Evolutionary conservation across 2,329 filamentous ascomycete genomes (phyloP).

Genomic region (Xylaria sp.): DNA sequence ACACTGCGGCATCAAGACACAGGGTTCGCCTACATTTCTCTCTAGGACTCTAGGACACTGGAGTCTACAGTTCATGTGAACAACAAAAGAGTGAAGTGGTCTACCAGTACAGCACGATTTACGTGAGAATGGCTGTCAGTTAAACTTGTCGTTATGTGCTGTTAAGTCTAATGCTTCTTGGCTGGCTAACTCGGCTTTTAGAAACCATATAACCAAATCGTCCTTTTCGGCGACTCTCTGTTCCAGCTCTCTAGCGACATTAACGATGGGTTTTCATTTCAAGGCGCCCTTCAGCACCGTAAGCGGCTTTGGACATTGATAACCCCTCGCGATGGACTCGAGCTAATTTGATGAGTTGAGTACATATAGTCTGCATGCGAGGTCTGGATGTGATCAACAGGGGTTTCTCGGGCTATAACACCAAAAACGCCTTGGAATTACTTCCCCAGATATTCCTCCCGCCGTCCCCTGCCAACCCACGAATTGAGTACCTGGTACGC

Average conservation of each 20-base stretch:
- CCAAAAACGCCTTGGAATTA: slow-evolving; percentile 75
- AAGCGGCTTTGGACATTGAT: slow-evolving; percentile 48
- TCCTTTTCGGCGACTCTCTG: slow-evolving; percentile 92
- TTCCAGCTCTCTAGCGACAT: slow-evolving; percentile 74
- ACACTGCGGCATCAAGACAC: slow-evolving; percentile 3
- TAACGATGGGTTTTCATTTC: slow-evolving; percentile 77
- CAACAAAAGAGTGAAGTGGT: not conserved
- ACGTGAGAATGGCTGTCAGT: slow-evolving; percentile 35
- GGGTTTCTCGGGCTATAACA: slow-evolving; percentile 88
- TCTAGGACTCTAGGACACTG: not conserved
- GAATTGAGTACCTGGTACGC: slow-evolving; percentile 74
- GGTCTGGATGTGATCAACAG: slow-evolving; percentile 88
- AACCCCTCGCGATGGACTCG: slow-evolving; percentile 1
- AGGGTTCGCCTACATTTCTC: not conserved
- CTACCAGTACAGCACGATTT: not conserved
- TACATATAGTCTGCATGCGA: slow-evolving; percentile 73
- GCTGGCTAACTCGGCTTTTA: slow-evolving; percentile 42
- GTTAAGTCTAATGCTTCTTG: not conserved
- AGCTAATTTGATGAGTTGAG: slow-evolving; percentile 27
- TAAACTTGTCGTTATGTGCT: not conserved
- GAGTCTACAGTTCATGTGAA: not conserved
- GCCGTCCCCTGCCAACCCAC: slow-evolving; percentile 65
- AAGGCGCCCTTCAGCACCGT: slow-evolving; percentile 77
- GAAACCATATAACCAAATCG: slow-evolving; percentile 74
- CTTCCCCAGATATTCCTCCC: slow-evolving; percentile 77